phyloP scores from a whole-genome alignment of 106 monocot genomes.

The Phalaenopsis equestris region DNA sequence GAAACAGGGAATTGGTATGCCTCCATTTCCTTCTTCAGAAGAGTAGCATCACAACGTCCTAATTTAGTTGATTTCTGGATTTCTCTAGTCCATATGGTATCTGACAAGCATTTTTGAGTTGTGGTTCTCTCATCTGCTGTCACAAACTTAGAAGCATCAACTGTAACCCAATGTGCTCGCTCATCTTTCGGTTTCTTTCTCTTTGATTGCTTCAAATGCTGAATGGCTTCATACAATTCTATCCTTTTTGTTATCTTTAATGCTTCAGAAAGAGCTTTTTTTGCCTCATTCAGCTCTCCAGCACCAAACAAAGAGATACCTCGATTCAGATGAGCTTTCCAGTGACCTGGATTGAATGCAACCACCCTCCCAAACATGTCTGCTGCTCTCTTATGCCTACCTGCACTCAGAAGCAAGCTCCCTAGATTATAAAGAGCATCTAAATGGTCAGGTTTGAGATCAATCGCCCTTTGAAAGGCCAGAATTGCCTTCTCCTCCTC shows the following conservation, averaged over 20 bases:
- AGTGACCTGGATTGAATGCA: constrained; percentile 20
- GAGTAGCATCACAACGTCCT: constrained; percentile 10
- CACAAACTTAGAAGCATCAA: constrained; percentile 17
- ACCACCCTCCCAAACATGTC: constrained; percentile 32
- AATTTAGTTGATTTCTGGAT: constrained; percentile 27
- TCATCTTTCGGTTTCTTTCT: neutral
- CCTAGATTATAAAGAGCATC: constrained; percentile 29
- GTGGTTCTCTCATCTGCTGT: constrained; percentile 10
- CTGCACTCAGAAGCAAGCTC: constrained; percentile 18
- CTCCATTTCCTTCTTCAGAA: constrained; percentile 18
- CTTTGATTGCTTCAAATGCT: constrained; percentile 15
- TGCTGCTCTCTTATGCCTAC: constrained; percentile 16
- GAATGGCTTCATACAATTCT: constrained; percentile 25
- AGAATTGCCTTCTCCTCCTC: constrained; percentile 20
- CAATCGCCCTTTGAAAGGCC: constrained; percentile 23
- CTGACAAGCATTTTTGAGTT: constrained; percentile 1
- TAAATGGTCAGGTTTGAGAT: constrained; percentile 22
- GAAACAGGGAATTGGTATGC: neutral
- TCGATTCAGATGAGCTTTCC: constrained; percentile 30
- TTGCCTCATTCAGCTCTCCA: constrained; percentile 22
- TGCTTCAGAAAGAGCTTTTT: constrained; percentile 16
- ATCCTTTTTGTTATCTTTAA: constrained; percentile 19
- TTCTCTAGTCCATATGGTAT: constrained; percentile 24
- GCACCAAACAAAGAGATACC: constrained; percentile 16
- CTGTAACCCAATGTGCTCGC: constrained; percentile 6